Conservation (phyloP, 371 early-diverging fungal genomes). For the Mucor mucedo region DNA sequence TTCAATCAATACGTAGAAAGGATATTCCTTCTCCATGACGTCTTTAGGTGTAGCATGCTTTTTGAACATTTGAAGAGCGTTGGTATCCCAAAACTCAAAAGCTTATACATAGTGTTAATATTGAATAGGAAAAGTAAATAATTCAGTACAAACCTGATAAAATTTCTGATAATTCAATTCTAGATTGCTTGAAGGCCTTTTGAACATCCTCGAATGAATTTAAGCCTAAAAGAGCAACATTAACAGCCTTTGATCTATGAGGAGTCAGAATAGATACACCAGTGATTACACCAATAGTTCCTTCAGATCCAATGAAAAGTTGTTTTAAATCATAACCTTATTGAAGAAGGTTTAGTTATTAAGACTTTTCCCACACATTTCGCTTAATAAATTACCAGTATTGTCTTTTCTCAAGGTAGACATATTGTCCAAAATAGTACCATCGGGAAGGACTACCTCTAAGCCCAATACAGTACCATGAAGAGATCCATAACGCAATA, state of each 20-base stretch:
- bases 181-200: slow-evolving; percentile 78
- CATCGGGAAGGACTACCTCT: slow-evolving; percentile 88
- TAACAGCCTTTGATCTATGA: slow-evolving; percentile 58
- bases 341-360: not conserved
- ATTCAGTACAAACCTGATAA: slow-evolving; percentile 67
- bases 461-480: slow-evolving; percentile 94
- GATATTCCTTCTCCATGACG: slow-evolving; percentile 69
- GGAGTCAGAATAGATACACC: slow-evolving; percentile 72
- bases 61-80: slow-evolving; percentile 71
- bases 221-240: slow-evolving; percentile 85
- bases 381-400: slow-evolving; percentile 49
- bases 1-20: slow-evolving; percentile 95
- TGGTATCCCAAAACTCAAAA: slow-evolving; percentile 94
- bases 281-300: slow-evolving; percentile 86
- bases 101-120: slow-evolving; percentile 48
- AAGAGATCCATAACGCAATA: slow-evolving; percentile 92
- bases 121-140: too few species aligned
- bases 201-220: slow-evolving; percentile 79
- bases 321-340: slow-evolving; percentile 81
- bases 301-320: slow-evolving; percentile 89
- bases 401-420: slow-evolving; percentile 86
- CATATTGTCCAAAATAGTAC: slow-evolving; percentile 86
- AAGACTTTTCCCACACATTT: slow-evolving; percentile 4
- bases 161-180: slow-evolving; percentile 85
- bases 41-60: slow-evolving; percentile 65